Conservation (phyloP, 2,329 filamentous ascomycete species). For the Akanthomyces dipterigenus region DNA sequence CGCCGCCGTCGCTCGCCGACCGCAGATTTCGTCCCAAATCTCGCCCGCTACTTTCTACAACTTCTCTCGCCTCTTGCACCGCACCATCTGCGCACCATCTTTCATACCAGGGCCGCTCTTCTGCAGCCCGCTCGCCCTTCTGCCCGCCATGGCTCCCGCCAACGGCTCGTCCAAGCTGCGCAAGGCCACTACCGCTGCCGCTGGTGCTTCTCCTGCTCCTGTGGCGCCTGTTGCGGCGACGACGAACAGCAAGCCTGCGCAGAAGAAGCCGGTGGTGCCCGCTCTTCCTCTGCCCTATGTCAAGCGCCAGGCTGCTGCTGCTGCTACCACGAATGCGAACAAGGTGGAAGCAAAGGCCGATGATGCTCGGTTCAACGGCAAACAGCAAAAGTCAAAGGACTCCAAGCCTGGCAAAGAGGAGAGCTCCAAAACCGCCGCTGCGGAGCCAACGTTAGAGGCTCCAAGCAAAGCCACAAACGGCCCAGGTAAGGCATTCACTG, state of each 20-base stretch:
- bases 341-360: constrained; percentile 5
- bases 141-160: constrained; percentile 14
- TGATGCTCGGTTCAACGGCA: neutral
- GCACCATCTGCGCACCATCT: neutral
- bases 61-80: neutral
- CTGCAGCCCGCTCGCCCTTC: constrained; percentile 9
- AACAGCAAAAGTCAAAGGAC: constrained; percentile 2
- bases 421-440: constrained; percentile 1
- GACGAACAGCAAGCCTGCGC: constrained; percentile 17
- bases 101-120: constrained; percentile 8
- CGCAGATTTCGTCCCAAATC: constrained; percentile 11
- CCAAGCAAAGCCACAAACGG: neutral
- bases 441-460: neutral
- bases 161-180: constrained; percentile 28
- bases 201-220: constrained; percentile 1
- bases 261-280: constrained; percentile 28
- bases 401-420: constrained; percentile 5
- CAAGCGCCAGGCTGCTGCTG: constrained; percentile 30
- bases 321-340: constrained; percentile 19
- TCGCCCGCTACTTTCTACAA: neutral
- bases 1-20: neutral
- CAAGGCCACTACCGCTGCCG: constrained; percentile 19
- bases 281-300: constrained; percentile 33
- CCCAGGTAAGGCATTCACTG: constrained; percentile 3
- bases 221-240: constrained; percentile 8